These are phyloP conservation scores for Sarocladium strictum DNA, from an alignment of 2,329 filamentous ascomycete genomes.

Conservation along the genomic window DNA sequence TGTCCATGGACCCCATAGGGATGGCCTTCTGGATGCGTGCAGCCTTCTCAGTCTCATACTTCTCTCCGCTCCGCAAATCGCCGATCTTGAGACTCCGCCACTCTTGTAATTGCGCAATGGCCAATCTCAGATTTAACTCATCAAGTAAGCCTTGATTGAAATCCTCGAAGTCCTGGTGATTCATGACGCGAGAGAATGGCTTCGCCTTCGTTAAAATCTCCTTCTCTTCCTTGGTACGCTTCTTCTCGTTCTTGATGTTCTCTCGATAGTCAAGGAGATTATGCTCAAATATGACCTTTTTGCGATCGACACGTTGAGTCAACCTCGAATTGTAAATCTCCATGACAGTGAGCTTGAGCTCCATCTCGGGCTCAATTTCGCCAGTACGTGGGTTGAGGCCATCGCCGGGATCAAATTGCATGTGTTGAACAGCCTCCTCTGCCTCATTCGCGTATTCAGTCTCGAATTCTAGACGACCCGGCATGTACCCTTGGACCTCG, in stretches of 20 bases:
- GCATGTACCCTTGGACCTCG: constrained; percentile 98
- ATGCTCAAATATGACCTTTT: constrained; percentile 96
- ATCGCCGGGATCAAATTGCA: constrained; percentile 90
- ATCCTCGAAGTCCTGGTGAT: constrained; percentile 79
- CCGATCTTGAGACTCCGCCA: constrained; percentile 84
- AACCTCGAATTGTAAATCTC: constrained; percentile 94
- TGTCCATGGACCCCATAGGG: constrained; percentile 77
- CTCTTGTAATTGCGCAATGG: constrained; percentile 85
- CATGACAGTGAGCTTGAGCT: constrained; percentile 96
- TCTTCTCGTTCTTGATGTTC: constrained; percentile 86
- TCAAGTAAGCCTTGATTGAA: constrained; percentile 82
- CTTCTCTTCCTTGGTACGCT: constrained; percentile 88
- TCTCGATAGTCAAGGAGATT: constrained; percentile 89
- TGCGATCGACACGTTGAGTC: constrained; percentile 85
- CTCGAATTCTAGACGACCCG: constrained; percentile 92
- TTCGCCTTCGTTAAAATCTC: constrained; percentile 91
- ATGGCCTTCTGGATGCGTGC: constrained; percentile 62
- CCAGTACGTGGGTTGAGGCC: constrained; percentile 80
- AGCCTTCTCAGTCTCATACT: constrained; percentile 86
- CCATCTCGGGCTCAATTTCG: constrained; percentile 90
- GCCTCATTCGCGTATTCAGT: constrained; percentile 97
- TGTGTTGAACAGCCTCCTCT: constrained; percentile 94
- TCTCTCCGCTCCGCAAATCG: constrained; percentile 79
- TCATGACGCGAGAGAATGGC: constrained; percentile 96
- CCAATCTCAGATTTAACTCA: constrained; percentile 84